Evolutionary conservation across 1,139 yeast genomes (phyloP).

Genomic region (Suhomyces guaymorum): DNA sequence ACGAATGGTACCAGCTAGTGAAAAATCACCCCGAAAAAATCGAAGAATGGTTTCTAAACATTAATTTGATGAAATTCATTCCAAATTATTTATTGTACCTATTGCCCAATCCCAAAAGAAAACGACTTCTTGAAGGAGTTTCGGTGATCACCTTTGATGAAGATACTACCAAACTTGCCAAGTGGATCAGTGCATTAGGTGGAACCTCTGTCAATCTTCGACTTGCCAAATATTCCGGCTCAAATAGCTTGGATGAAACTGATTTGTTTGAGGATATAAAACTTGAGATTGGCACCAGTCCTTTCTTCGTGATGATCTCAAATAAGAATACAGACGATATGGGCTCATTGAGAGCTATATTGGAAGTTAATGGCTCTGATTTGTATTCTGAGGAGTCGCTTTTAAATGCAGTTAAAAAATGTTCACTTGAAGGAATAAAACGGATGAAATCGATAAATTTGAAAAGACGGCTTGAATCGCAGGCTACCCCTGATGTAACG

Average conservation of each 20-base stretch:
- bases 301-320: slow-evolving; percentile 2
- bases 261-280: slow-evolving; percentile 8
- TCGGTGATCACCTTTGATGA: slow-evolving; percentile 15
- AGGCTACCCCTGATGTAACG: slow-evolving; percentile 7
- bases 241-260: slow-evolving; percentile 1
- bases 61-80: slow-evolving; percentile 18
- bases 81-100: slow-evolving; percentile 19
- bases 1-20: slow-evolving; percentile 24
- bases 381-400: slow-evolving; percentile 7
- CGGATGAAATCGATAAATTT: slow-evolving; percentile 1
- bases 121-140: slow-evolving; percentile 15
- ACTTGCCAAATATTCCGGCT: slow-evolving; percentile 1
- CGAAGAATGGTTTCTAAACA: slow-evolving; percentile 24
- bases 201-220: slow-evolving; percentile 4
- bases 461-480: slow-evolving; percentile 7
- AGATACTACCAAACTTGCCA: slow-evolving; percentile 10
- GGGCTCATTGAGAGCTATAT: too few relatives aligned
- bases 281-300: not conserved
- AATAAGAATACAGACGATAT: too few relatives aligned
- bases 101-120: slow-evolving; percentile 20
- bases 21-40: slow-evolving; percentile 16
- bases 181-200: slow-evolving; percentile 22
- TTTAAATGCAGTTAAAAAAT: slow-evolving; percentile 8
- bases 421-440: slow-evolving; percentile 3
- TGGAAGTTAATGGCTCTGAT: too few relatives aligned